These are phyloP conservation scores for Glomus cerebriforme DNA, from an alignment of 192 early-diverging fungal genomes.

Conservation along the genomic window DNA sequence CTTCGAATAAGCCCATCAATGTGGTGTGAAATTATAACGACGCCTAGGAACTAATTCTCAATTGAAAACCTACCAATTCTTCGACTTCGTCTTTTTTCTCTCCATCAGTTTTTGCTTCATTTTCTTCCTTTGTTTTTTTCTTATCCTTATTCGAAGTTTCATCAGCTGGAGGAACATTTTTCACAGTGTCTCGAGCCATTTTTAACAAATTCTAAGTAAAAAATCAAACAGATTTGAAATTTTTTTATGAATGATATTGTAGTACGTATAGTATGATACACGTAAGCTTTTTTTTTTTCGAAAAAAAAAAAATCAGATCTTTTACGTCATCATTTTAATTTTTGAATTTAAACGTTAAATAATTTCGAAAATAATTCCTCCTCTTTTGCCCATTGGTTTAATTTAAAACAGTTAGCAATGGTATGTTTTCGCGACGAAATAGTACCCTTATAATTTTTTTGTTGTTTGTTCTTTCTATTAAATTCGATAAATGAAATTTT, in stretches of 20 bases:
- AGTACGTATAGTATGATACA: not conserved
- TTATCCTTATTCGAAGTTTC: conserved; percentile 14
- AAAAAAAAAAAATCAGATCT: not conserved
- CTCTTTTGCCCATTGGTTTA: conserved; percentile 3
- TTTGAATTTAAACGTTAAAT: not conserved
- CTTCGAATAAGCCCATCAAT: conserved; percentile 1
- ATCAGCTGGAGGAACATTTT: conserved; percentile 4
- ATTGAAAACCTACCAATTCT: conserved; percentile 28
- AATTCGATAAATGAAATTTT: not conserved
- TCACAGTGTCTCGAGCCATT: conserved; percentile 21
- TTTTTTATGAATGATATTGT: not conserved
- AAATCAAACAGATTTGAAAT: not conserved
- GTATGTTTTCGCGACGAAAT: not conserved
- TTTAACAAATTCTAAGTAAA: not conserved
- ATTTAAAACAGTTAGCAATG: conserved; percentile 4
- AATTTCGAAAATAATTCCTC: conserved; percentile 8
- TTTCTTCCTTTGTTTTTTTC: conserved; percentile 21
- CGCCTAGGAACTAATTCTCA: not conserved
- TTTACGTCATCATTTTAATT: not conserved
- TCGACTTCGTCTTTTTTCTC: conserved; percentile 33
- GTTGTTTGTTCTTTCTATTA: not conserved
- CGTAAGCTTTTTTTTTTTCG: not conserved
- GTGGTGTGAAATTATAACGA: not conserved
- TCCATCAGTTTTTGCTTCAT: conserved; percentile 10
- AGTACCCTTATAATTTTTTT: not conserved